Evolutionary conservation across 2,329 filamentous ascomycete genomes (phyloP).

Genomic region (Diaporthe velutina): DNA sequence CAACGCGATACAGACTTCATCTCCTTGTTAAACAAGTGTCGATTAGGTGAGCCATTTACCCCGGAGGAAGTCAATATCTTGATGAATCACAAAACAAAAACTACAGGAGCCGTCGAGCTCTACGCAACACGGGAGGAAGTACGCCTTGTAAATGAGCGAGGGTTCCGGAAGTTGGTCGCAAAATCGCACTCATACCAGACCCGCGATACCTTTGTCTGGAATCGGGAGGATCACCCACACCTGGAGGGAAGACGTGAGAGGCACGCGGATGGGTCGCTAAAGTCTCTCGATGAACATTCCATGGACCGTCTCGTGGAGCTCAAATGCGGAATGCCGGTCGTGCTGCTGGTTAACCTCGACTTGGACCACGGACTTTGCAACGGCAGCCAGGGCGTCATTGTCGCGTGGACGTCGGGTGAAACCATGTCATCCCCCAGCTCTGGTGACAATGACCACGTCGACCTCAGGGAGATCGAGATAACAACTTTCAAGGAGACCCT

Average conservation of each 20-base stretch:
- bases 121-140: conserved; percentile 57
- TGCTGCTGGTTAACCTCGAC: conserved; percentile 64
- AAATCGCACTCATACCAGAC: conserved; percentile 48
- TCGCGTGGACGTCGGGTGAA: conserved; percentile 55
- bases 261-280: conserved; percentile 47
- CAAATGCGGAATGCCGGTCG: conserved; percentile 64
- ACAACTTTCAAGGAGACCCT: conserved; percentile 50
- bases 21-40: conserved; percentile 66
- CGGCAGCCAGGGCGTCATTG: conserved; percentile 60
- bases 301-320: conserved; percentile 58
- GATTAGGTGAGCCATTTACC: conserved; percentile 58
- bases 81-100: conserved; percentile 58
- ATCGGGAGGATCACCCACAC: conserved; percentile 43
- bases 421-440: background rate
- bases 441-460: conserved; percentile 54
- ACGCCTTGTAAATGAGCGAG: conserved; percentile 49
- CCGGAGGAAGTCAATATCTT: conserved; percentile 55
- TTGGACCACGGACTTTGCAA: conserved; percentile 57
- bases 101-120: conserved; percentile 57
- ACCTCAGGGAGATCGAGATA: conserved; percentile 52
- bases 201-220: conserved; percentile 58
- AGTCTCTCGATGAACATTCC: conserved; percentile 58
- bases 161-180: conserved; percentile 49
- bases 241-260: conserved; percentile 44
- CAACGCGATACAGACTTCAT: conserved; percentile 68